A percentile compares a stretch with the other conserved stretches of the same genome.
Evolutionary conservation across 345 rosid species (phyloP).

Genomic region (Rhizophora apiculata): DNA sequence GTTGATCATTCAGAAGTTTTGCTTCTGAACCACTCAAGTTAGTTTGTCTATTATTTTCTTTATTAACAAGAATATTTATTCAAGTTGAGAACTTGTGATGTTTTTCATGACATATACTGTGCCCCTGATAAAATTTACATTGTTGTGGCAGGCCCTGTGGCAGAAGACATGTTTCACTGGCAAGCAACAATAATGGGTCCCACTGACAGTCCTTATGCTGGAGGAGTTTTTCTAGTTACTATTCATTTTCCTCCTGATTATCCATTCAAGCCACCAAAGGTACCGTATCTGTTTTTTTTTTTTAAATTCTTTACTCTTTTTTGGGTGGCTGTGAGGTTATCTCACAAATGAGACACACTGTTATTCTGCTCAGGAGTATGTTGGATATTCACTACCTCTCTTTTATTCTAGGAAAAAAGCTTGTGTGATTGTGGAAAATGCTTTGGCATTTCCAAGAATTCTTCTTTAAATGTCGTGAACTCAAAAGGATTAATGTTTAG

Average conservation of each 20-base stretch:
- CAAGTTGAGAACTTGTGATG: neutral
- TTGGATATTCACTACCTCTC: too few species aligned
- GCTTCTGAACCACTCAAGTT: neutral
- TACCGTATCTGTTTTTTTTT: constrained; percentile 1
- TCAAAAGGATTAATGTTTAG: too few species aligned
- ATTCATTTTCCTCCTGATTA: constrained; percentile 41
- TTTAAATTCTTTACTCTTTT: too few species aligned
- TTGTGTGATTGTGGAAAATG: too few species aligned
- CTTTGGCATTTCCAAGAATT: too few species aligned
- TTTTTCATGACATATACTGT: neutral
- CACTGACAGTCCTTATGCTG: constrained; percentile 36
- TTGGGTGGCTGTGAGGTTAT: neutral
- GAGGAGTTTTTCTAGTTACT: constrained; percentile 35
- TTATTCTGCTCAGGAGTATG: too few species aligned
- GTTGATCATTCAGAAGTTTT: too few species aligned
- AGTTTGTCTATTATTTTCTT: neutral
- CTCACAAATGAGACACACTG: too few species aligned
- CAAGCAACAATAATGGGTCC: constrained; percentile 43
- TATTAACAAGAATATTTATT: neutral
- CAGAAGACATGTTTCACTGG: constrained; percentile 42
- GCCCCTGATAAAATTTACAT: neutral
- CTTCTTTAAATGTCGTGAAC: too few species aligned
- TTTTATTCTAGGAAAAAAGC: too few species aligned
- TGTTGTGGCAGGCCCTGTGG: constrained; percentile 34
- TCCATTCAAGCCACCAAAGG: constrained; percentile 43